These are phyloP conservation scores for Celoporthe dispersa DNA, from an alignment of 2,329 filamentous ascomycete species.

Conservation along the genomic window DNA sequence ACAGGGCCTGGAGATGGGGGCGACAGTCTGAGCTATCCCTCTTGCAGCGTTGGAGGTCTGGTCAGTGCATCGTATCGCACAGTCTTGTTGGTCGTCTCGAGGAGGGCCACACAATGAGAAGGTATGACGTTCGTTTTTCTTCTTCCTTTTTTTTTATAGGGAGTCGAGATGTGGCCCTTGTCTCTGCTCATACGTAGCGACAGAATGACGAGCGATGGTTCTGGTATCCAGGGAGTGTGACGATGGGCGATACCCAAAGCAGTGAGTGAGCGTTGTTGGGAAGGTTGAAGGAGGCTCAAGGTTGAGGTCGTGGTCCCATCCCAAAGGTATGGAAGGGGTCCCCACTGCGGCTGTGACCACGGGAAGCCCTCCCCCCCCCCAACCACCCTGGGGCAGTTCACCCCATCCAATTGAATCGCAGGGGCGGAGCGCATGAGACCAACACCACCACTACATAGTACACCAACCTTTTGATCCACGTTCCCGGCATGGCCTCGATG, in stretches of 20 bases:
- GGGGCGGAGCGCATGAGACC: neutral
- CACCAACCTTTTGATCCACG: neutral
- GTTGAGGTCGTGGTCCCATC: neutral
- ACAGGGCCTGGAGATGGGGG: neutral
- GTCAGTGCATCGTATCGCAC: neutral
- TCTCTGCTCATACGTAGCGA: neutral
- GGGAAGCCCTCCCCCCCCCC: neutral
- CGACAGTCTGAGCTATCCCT: neutral
- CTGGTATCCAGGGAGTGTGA: neutral
- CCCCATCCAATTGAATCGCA: neutral
- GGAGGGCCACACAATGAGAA: neutral
- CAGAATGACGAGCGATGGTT: neutral
- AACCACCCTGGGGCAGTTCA: neutral
- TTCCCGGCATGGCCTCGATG: too few species aligned
- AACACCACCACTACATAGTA: neutral
- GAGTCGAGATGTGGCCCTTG: neutral
- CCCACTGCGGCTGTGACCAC: slow-evolving; percentile 1
- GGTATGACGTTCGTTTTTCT: neutral
- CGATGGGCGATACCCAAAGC: neutral
- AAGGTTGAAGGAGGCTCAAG: neutral
- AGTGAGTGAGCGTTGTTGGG: neutral
- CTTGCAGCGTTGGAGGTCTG: neutral
- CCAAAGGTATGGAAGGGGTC: neutral
- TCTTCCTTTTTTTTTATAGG: neutral
- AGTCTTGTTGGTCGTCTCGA: neutral